Evolutionary conservation across 805 yeast species (phyloP), one percentile per base, ranked within the genome.

Genomic region (Cyberlindnera maritima): DNA sequence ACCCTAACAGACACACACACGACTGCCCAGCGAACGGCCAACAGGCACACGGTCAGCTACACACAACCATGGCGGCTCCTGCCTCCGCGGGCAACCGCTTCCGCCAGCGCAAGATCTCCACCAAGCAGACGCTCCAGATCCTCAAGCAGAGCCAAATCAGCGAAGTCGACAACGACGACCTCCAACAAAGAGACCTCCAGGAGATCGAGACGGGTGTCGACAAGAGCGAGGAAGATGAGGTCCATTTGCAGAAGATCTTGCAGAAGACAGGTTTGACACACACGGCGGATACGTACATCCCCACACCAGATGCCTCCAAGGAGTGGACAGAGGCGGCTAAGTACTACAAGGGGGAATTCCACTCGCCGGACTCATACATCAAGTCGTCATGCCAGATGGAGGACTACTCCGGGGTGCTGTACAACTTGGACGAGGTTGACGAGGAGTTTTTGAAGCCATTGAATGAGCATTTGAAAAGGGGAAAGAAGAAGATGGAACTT

Each of bases 201-300:
- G 88, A 89, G 51, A 79, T 94, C 37, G 99, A 94, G 60, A 92
- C 98, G 7, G 99, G 99, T 68, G 99, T 94, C 36, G 99, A 94
- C 61, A 94, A 94, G 64, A 89, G 87, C 56, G 99, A 94, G 67
- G 99, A 94, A 67, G 96, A 89, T 58, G 99, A 94, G 66, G 94
- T 88, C 36, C 99, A 94, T 77, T 74, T 94, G 52, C 96, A 92
- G 64, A 88, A 85, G 53, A 97, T 91, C 41, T 84, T 94, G 54
- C 82, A 83, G 66, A 92, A 92, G 13, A 80, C 89, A 2, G 84
- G 81, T 43, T 80, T 81, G 26, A 82, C 83, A 2, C 76, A 87
- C 17, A 69, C 80, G 48, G 50, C 52, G n/a, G 46, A 52, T 12
- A 37, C 49, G 4, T 60, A 57, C 8, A 94, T 94, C 57, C 99